These are phyloP conservation scores for Jamesozyma gamospora DNA, from an alignment of 805 yeast genomes.

Conservation along the genomic window DNA sequence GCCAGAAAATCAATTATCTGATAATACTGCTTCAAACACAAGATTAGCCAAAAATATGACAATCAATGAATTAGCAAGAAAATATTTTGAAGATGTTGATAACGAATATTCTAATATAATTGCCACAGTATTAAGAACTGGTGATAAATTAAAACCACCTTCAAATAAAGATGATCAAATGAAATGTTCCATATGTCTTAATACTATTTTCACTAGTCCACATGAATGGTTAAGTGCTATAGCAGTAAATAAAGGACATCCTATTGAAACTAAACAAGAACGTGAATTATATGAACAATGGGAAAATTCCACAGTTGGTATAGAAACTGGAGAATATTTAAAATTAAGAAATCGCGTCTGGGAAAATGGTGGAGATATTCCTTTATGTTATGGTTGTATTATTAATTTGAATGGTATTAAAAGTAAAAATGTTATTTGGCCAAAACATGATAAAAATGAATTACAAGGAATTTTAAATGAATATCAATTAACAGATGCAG, in stretches of 20 bases:
- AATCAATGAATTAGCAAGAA: constrained; percentile 64
- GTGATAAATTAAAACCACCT: constrained; percentile 59
- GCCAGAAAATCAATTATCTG: constrained; percentile 22
- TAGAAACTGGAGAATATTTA: constrained; percentile 11
- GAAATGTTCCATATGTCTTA: constrained; percentile 51
- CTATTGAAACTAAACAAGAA: constrained; percentile 38
- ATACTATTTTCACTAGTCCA: constrained; percentile 46
- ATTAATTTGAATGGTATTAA: constrained; percentile 44
- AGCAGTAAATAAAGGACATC: constrained; percentile 49
- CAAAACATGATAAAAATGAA: constrained; percentile 23
- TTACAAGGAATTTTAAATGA: constrained; percentile 37
- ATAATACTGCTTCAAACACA: constrained; percentile 23
- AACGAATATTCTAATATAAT: constrained; percentile 78
- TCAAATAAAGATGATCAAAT: constrained; percentile 9
- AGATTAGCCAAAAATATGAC: constrained; percentile 54
- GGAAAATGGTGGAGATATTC: constrained; percentile 12
- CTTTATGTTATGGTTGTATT: constrained; percentile 71
- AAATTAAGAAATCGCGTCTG: constrained; percentile 16
- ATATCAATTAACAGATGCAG: constrained; percentile 36
- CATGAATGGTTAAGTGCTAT: constrained; percentile 58
- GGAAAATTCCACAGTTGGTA: constrained; percentile 21
- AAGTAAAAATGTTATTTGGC: constrained; percentile 33
- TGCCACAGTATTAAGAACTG: constrained; percentile 86
- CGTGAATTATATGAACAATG: constrained; percentile 28
- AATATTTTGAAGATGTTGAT: constrained; percentile 65